A percentile compares a stretch with the other conserved stretches of the same genome.
These are phyloP conservation scores for Trichoderma erinaceum DNA, from an alignment of 495 filamentous ascomycete genomes.

Conservation along the genomic window DNA sequence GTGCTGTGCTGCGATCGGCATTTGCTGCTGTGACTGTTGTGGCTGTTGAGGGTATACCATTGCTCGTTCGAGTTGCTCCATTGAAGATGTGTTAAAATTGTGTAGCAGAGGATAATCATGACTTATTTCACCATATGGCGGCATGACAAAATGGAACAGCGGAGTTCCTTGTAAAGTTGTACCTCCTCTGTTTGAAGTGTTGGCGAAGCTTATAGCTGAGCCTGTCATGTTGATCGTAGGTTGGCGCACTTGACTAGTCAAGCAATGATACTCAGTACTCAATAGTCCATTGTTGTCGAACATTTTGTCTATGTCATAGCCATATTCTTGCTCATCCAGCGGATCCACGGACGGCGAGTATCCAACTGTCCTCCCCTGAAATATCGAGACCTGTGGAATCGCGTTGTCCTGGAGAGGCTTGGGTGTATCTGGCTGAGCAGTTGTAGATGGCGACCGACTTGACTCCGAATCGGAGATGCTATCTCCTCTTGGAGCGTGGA, in stretches of 20 bases:
- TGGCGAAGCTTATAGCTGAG: too few relatives aligned
- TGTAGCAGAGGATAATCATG: too few relatives aligned
- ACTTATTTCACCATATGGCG: too few relatives aligned
- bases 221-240: too few relatives aligned
- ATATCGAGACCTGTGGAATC: background rate
- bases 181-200: too few relatives aligned
- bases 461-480: constrained; percentile 50
- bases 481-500: constrained; percentile 33
- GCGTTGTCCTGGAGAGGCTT: constrained; percentile 31
- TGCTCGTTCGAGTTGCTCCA: background rate
- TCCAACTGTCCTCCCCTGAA: background rate
- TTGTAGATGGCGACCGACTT: constrained; percentile 45
- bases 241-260: too few relatives aligned
- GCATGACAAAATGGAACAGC: too few relatives aligned
- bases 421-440: constrained; percentile 34
- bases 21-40: background rate
- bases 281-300: constrained; percentile 18
- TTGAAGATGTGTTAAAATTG: background rate
- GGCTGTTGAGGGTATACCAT: background rate
- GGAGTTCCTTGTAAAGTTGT: too few relatives aligned
- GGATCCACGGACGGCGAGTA: background rate
- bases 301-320: constrained; percentile 34
- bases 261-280: too few relatives aligned
- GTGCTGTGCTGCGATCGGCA: background rate
- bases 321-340: constrained; percentile 31